phyloP scores from a whole-genome alignment of 768 basidiomycete genomes.

The Boletus patriciae region DNA sequence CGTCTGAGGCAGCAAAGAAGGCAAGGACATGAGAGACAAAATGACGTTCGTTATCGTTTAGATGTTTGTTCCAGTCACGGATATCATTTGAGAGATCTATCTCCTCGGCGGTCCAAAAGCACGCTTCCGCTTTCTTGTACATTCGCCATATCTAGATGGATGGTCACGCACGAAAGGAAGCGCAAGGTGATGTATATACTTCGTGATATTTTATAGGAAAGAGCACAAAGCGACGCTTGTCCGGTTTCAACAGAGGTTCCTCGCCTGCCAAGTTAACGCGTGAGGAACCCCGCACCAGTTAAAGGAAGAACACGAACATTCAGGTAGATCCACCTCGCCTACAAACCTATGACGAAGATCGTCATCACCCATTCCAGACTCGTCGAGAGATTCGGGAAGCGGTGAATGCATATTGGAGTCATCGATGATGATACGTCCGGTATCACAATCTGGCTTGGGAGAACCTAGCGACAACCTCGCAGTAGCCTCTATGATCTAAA shows the following conservation, averaged over 20 bases:
- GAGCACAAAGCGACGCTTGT: constrained; percentile 79
- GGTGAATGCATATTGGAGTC: neutral
- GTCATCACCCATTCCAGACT: neutral
- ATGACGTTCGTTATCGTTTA: constrained; percentile 77
- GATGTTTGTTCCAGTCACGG: constrained; percentile 77
- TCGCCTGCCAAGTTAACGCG: constrained; percentile 25
- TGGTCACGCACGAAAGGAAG: neutral
- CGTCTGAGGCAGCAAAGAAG: constrained; percentile 93
- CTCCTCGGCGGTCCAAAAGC: constrained; percentile 92
- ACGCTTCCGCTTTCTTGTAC: constrained; percentile 93
- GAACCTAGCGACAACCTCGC: constrained; percentile 10
- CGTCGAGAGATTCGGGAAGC: neutral
- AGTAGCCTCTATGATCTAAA: constrained; percentile 1
- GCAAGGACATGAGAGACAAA: constrained; percentile 91
- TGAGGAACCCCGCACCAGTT: neutral
- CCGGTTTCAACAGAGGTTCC: constrained; percentile 80
- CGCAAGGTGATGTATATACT: constrained; percentile 44
- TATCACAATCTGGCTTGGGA: neutral
- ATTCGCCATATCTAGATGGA: constrained; percentile 79
- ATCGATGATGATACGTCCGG: neutral
- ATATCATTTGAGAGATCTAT: constrained; percentile 86
- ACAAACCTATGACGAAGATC: constrained; percentile 9
- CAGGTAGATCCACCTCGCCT: constrained; percentile 20
- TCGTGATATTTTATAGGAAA: constrained; percentile 93
- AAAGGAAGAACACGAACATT: constrained; percentile 9